A percentile compares a stretch with the other conserved stretches of the same genome.
These are phyloP conservation scores for Vitellaria paradoxa DNA, from an alignment of 179 eudicot genomes.

Conservation along the genomic window DNA sequence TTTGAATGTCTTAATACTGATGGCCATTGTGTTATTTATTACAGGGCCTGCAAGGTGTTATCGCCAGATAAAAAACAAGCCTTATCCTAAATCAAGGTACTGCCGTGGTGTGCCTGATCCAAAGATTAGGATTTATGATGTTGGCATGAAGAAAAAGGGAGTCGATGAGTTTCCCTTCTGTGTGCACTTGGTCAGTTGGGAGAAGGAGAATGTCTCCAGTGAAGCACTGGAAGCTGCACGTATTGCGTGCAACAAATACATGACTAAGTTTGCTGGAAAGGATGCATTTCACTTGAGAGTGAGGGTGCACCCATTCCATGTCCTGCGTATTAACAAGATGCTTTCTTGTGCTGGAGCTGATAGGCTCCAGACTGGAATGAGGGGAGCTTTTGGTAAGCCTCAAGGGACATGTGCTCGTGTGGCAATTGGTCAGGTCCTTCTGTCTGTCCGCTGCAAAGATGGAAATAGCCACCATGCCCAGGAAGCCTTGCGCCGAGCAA, in stretches of 20 bases:
- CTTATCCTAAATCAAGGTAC: slow-evolving; percentile 59
- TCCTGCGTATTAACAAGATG: slow-evolving; percentile 63
- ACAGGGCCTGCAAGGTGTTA: slow-evolving; percentile 69
- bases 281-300: slow-evolving; percentile 74
- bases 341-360: slow-evolving; percentile 71
- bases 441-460: slow-evolving; percentile 65
- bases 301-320: slow-evolving; percentile 74
- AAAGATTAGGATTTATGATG: slow-evolving; percentile 64
- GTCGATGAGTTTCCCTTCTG: slow-evolving; percentile 59
- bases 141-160: slow-evolving; percentile 61
- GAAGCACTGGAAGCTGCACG: slow-evolving; percentile 66
- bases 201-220: slow-evolving; percentile 56
- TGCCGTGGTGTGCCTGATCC: slow-evolving; percentile 77
- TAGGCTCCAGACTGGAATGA: slow-evolving; percentile 71
- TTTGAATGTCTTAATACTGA: not conserved
- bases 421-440: slow-evolving; percentile 63
- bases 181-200: slow-evolving; percentile 59
- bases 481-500: slow-evolving; percentile 57
- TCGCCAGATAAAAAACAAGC: slow-evolving; percentile 70
- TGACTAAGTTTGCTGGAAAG: slow-evolving; percentile 73
- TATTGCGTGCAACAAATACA: slow-evolving; percentile 67
- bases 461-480: slow-evolving; percentile 50
- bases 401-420: slow-evolving; percentile 61
- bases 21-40: not conserved
- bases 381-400: slow-evolving; percentile 70